Evolutionary conservation across 352 stramenopile genomes (phyloP), one percentile per base, ranked within the genome.

Genomic region (Phytophthora kernoviae): DNA sequence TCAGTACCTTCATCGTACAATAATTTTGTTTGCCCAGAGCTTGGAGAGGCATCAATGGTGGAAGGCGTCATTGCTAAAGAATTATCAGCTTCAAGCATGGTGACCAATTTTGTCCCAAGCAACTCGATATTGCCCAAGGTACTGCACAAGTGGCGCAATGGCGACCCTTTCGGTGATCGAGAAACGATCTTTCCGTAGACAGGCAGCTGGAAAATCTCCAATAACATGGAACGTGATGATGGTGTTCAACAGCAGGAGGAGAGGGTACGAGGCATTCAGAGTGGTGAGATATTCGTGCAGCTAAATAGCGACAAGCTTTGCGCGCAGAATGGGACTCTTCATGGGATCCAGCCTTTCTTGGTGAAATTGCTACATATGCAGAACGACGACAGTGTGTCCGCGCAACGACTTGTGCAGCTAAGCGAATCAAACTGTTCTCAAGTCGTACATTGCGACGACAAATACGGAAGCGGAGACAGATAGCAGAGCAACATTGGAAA

Each of bases 271-370:
- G 55, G 68, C 33, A 53, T 79, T 10, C 70, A 67, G 22, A 86
- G 67, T 33, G 79, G 75, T 14, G 77, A 86, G 47, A 36, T 87
- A 48, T 83, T 81, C 24, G 70, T 80, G 36, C 77, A 73, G 18
- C 21, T 78, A 5, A 65, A 62, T 32, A 50, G 52, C 5, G n/a
- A 44, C 0, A 15, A 20, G 39, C 68, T 78, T 21, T 68, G 42
- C 39, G 39, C 49, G 1, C 48, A 48, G n/a, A 40, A 63, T 7
- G 71, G 65, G 15, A 60, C 54, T 30, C 58, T 88, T 3, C 36
- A 63, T 12, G 54, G 65, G 5, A 62, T 53, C 5, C 52, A 49
- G 1, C 67, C 67, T 5, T 83, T 77, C 14, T 45, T 81, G 50
- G 20, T 50, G 10, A 63, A 67, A 22, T 27, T 84, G 39, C 43